Percentiles rank a stretch among this genome's conserved stretches.
Evolutionary conservation across 345 rosid species (phyloP).

Genomic region (Clarkia xantiana): DNA sequence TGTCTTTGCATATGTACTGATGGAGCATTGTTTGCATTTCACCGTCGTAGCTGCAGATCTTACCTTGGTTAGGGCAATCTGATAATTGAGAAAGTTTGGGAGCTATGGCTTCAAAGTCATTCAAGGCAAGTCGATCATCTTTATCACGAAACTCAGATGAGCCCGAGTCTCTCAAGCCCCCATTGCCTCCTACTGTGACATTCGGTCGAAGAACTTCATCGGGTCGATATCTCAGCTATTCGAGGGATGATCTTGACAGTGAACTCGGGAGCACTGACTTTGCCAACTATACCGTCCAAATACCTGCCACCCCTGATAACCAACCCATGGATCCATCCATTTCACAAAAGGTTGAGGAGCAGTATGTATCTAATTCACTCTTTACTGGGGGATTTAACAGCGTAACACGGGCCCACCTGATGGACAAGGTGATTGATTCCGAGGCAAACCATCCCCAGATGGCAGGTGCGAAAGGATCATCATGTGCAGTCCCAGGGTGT

Average conservation of each 20-base stretch:
- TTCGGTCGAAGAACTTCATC: constrained; percentile 77
- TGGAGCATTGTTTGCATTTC: not conserved
- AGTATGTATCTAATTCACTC: constrained; percentile 81
- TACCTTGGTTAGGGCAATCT: not conserved
- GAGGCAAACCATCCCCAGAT: constrained; percentile 87
- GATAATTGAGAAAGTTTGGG: not conserved
- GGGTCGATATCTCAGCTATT: constrained; percentile 75
- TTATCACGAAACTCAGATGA: constrained; percentile 53
- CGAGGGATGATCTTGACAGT: constrained; percentile 89
- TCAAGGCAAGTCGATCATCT: constrained; percentile 41
- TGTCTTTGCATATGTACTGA: no score
- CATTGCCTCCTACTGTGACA: constrained; percentile 45
- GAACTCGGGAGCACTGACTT: constrained; percentile 63
- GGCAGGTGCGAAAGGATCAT: constrained; percentile 93
- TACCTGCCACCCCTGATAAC: constrained; percentile 93
- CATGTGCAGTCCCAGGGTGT: constrained; percentile 85
- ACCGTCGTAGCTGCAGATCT: not conserved
- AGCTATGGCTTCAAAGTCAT: constrained; percentile 55
- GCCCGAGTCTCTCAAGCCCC: constrained; percentile 44
- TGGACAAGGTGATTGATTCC: constrained; percentile 91
- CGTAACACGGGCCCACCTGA: constrained; percentile 75
- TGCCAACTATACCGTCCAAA: constrained; percentile 74
- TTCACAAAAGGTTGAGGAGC: constrained; percentile 93
- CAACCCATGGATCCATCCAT: constrained; percentile 87
- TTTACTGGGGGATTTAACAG: constrained; percentile 92